A percentile compares a stretch with the other conserved stretches of the same genome.
phyloP scores from a whole-genome alignment of 306 rosid genomes.

The Vachellia collinsii region DNA sequence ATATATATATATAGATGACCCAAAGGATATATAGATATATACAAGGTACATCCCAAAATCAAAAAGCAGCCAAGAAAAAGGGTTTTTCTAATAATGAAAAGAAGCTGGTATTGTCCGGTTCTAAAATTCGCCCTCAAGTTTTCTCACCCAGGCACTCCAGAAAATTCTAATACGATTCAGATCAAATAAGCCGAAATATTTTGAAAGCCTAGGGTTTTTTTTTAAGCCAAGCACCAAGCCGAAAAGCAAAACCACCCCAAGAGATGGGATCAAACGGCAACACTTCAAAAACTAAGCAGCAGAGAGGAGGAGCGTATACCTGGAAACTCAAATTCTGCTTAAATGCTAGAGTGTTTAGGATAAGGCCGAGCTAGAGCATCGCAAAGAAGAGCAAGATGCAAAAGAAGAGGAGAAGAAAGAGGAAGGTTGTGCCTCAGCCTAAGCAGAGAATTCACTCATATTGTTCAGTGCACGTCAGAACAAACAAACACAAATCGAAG shows the following conservation, averaged over 20 bases:
- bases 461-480: neutral
- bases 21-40: neutral
- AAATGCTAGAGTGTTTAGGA: neutral
- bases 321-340: constrained; percentile 32
- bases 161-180: neutral
- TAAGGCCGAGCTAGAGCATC: neutral
- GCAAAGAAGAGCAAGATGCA: neutral
- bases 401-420: neutral
- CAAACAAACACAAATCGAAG: neutral
- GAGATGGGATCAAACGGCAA: neutral
- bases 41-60: too few relatives aligned
- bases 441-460: constrained; percentile 10
- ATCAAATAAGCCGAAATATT: neutral
- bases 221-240: neutral
- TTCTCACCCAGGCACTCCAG: neutral
- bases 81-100: constrained; percentile 2
- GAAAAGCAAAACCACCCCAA: neutral
- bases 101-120: neutral
- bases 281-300: neutral
- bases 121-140: neutral
- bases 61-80: neutral
- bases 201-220: neutral
- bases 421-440: neutral
- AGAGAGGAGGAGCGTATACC: constrained; percentile 34
- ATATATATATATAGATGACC: neutral